Evolutionary conservation across 1,284 basidiomycete genomes (phyloP), one percentile per base, ranked within the genome.

Genomic region (Boletus smithii): DNA sequence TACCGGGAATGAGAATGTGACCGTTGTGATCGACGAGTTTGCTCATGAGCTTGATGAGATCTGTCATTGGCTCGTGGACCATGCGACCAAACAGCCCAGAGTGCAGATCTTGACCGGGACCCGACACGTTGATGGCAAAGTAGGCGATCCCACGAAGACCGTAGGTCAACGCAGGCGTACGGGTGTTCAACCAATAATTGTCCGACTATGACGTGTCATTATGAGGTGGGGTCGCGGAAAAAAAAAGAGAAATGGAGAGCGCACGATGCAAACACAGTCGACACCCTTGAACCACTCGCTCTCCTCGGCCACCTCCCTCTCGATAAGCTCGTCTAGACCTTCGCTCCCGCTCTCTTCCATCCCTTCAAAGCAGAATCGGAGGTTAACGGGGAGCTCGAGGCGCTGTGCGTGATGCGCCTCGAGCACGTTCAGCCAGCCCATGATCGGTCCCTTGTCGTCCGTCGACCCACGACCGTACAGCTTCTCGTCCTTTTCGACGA

Each of bases 311-410:
- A 85, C 85, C 73, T 98, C 93, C 42, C 75, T 76, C 54, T 79
- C 73, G 57, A 99, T 94, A 42, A 97, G 81, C 44, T 91, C 91
- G 63, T 98, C 95, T 10, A 99, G 78, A 6, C 94, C 94, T 60
- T 94, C 91, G 36, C 88, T 92, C 7, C 95, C 95, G 58, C 80
- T 89, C 74, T 99, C 95, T 70, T 99, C 95, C 97, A 99, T 99
- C 8, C 95, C 94, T 69, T 99, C 95, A 62, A 99, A 95, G 74
- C 91, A 93, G 75, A 94, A 88, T 61, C 86, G 83, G 57, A 99
- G 70, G 71, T 99, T 99, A 45, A 99, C 95, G 2, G 95, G 95
- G 16, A 99, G 77, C 42, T 87, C 82, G 46, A 87, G 75, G 33
- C 80, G 78, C 39, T 85, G 80, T 53, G 84, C 68, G 48, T 78